Percentiles rank a stretch among this genome's conserved stretches.
phyloP scores from a whole-genome alignment of 176 grass and related monocot genomes.

The Cymbopogon citratus region DNA sequence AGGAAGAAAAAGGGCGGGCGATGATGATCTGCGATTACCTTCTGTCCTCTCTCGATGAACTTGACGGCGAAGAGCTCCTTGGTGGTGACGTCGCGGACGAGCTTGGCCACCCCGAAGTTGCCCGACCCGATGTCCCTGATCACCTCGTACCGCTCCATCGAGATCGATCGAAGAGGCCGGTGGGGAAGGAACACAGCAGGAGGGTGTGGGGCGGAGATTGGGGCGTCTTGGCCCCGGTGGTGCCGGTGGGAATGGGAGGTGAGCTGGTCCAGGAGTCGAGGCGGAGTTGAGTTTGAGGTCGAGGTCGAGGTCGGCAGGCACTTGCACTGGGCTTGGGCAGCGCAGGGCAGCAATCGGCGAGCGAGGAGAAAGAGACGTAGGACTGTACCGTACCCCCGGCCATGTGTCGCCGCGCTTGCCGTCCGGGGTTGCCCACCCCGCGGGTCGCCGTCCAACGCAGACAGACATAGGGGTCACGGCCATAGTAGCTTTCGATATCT shows the following conservation, averaged over 20 bases:
- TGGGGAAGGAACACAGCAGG: no score
- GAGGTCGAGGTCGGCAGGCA: neutral
- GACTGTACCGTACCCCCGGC: neutral
- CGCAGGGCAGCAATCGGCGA: no score
- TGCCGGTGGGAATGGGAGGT: constrained; percentile 9
- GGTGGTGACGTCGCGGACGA: constrained; percentile 64
- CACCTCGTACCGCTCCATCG: constrained; percentile 73
- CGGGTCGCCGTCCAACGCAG: neutral
- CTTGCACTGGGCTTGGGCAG: neutral
- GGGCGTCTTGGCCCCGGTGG: neutral
- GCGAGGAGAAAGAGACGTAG: constrained; percentile 24
- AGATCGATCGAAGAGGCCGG: neutral
- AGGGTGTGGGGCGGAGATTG: neutral
- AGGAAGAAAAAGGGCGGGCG: neutral
- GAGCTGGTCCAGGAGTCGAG: neutral
- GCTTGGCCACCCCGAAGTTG: constrained; percentile 89
- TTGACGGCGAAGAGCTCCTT: constrained; percentile 87
- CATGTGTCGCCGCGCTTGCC: constrained; percentile 37
- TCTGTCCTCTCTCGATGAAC: constrained; percentile 80
- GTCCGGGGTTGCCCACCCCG: neutral
- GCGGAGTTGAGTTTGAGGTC: neutral
- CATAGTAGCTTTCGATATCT: neutral
- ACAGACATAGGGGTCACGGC: neutral
- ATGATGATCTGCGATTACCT: constrained; percentile 27
- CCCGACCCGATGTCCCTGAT: constrained; percentile 77